Conservation (phyloP, 345 rosid genomes). For the Lagerstroemia speciosa region DNA sequence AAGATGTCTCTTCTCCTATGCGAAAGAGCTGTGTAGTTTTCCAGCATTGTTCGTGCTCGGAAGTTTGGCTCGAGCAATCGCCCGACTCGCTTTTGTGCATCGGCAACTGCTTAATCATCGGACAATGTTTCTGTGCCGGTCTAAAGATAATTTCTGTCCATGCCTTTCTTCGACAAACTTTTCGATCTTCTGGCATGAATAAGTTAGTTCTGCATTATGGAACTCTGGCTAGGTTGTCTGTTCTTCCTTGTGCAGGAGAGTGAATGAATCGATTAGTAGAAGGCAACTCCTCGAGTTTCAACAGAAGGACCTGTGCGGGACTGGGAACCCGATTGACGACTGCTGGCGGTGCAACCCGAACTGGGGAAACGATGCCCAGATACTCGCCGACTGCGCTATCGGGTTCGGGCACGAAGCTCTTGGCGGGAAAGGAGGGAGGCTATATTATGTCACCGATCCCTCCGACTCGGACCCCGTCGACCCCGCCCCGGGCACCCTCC, state of each 20-base stretch:
- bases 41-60: neutral
- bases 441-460: conserved; percentile 6
- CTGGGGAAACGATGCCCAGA: conserved; percentile 13
- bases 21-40: no score
- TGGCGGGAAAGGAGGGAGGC: conserved; percentile 12
- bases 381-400: conserved; percentile 11
- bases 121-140: no score
- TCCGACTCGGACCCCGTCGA: conserved; percentile 12
- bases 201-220: neutral
- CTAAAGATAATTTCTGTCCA: no score
- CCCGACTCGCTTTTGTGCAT: neutral
- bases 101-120: no score
- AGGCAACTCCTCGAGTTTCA: conserved; percentile 3
- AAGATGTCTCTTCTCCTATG: no score
- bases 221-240: neutral
- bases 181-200: no score
- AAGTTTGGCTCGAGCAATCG: neutral
- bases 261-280: conserved; percentile 11
- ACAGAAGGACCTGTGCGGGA: conserved; percentile 7
- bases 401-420: conserved; percentile 16
- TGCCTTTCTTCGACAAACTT: no score
- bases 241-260: conserved; percentile 10
- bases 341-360: conserved; percentile 16
- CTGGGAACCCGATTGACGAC: conserved; percentile 16
- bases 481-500: conserved; percentile 20